Evolutionary conservation across 164 flowering plant species (phyloP).

Genomic region (Dillenia suffruticosa): DNA sequence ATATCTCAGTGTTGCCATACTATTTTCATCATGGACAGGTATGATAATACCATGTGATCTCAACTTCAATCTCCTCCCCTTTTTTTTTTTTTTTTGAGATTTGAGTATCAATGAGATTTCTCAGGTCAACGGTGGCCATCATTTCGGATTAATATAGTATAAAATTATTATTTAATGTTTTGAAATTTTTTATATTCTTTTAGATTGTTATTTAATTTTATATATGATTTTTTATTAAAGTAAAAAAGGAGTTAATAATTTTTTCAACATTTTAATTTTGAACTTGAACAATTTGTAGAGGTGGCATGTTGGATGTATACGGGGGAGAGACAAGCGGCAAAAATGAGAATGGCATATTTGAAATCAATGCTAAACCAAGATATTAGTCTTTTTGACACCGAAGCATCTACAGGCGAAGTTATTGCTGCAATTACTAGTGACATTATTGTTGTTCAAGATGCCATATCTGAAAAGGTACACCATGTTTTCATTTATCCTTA

Average conservation of each 20-base stretch:
- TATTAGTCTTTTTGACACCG: conserved; percentile 88
- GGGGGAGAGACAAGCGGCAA: conserved; percentile 94
- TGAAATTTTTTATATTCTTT: too few species aligned
- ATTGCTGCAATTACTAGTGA: conserved; percentile 88
- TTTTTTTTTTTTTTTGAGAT: not conserved
- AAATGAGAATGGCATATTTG: conserved; percentile 93
- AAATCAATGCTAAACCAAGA: conserved; percentile 87
- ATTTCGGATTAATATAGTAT: too few species aligned
- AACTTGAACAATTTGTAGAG: conserved; percentile 34
- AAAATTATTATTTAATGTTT: too few species aligned
- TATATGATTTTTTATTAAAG: too few species aligned
- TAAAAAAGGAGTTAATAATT: too few species aligned
- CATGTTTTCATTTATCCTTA: not conserved
- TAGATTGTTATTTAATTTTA: not conserved
- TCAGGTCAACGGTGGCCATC: too few species aligned
- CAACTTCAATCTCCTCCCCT: not conserved
- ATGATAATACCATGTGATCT: conserved; percentile 2
- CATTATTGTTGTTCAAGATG: conserved; percentile 92
- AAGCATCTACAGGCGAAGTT: conserved; percentile 88
- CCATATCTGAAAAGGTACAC: conserved; percentile 91
- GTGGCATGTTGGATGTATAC: conserved; percentile 99
- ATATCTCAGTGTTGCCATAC: conserved; percentile 72
- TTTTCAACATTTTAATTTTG: not conserved
- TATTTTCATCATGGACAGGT: conserved; percentile 96
- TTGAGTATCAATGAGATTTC: too few species aligned